Evolutionary conservation across 495 filamentous ascomycete species (phyloP).

Genomic region (Schizothecium vesticola): DNA sequence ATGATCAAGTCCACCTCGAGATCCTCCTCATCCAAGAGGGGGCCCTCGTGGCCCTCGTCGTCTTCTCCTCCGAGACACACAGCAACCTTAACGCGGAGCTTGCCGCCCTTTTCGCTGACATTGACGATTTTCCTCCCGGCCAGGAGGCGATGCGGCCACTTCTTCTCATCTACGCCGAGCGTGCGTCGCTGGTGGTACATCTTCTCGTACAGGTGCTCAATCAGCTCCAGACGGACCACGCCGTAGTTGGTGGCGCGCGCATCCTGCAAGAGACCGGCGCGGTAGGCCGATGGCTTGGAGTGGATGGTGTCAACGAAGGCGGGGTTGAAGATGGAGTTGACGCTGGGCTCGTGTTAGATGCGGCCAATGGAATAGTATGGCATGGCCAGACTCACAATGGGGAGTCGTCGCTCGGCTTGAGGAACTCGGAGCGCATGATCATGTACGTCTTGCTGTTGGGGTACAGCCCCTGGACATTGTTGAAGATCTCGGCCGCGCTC

Average conservation of each 20-base stretch:
- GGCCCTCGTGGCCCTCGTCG: slow-evolving; percentile 27
- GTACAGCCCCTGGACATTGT: slow-evolving; percentile 76
- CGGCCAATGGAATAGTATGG: neutral
- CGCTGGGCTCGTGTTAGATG: slow-evolving; percentile 45
- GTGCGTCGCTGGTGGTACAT: slow-evolving; percentile 79
- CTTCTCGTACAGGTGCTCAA: slow-evolving; percentile 78
- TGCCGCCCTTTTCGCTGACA: slow-evolving; percentile 44
- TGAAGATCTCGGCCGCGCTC: slow-evolving; percentile 92
- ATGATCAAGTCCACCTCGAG: slow-evolving; percentile 76
- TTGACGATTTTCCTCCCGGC: slow-evolving; percentile 56
- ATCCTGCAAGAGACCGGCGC: slow-evolving; percentile 54
- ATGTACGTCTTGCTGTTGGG: slow-evolving; percentile 71
- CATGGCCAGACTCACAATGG: slow-evolving; percentile 65
- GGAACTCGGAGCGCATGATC: slow-evolving; percentile 70
- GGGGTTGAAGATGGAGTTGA: slow-evolving; percentile 95
- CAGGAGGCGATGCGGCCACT: slow-evolving; percentile 79
- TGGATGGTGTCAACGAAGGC: slow-evolving; percentile 71
- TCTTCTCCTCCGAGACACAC: slow-evolving; percentile 28
- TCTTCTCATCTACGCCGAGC: slow-evolving; percentile 55
- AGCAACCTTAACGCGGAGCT: slow-evolving; percentile 36
- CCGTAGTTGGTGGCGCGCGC: slow-evolving; percentile 87
- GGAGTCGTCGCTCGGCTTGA: slow-evolving; percentile 89
- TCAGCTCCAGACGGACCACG: slow-evolving; percentile 79
- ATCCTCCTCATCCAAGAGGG: slow-evolving; percentile 39
- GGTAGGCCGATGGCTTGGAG: slow-evolving; percentile 54